These are phyloP conservation scores for Suhomyces kilbournensis DNA, from an alignment of 805 yeast species.

Conservation along the genomic window DNA sequence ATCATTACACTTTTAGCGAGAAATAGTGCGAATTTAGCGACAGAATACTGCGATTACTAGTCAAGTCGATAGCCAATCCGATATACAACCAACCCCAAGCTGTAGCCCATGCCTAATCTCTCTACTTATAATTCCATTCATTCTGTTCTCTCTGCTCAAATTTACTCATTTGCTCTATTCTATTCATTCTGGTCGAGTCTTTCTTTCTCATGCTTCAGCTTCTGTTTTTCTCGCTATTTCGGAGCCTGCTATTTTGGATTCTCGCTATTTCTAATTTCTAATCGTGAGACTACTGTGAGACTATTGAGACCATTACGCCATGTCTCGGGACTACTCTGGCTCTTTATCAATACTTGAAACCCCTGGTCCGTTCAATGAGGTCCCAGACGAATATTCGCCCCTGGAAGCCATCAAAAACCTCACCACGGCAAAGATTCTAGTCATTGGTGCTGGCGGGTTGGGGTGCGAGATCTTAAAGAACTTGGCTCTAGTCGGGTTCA, in stretches of 20 bases:
- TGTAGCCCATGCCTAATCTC: background rate
- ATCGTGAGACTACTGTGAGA: too few relatives aligned
- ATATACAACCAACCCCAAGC: background rate
- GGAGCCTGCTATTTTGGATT: background rate
- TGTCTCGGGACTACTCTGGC: conserved; percentile 11
- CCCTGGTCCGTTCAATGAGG: conserved; percentile 41
- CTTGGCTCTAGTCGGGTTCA: conserved; percentile 67
- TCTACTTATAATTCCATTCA: background rate
- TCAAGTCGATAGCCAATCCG: too few relatives aligned
- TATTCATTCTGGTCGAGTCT: too few relatives aligned
- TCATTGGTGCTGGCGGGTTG: conserved; percentile 79
- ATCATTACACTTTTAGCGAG: background rate
- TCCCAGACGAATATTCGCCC: conserved; percentile 30
- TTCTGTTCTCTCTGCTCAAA: too few relatives aligned
- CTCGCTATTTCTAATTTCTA: background rate
- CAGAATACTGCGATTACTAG: background rate
- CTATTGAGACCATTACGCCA: background rate
- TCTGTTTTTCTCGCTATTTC: background rate
- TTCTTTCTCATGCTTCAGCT: background rate
- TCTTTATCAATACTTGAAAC: conserved; percentile 19
- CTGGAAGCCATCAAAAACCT: conserved; percentile 22
- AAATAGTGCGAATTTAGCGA: background rate
- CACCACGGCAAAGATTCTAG: conserved; percentile 26
- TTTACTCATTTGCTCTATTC: too few relatives aligned
- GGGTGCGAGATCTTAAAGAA: conserved; percentile 80